phyloP scores from a whole-genome alignment of 2,329 filamentous ascomycete genomes.

The Myriosclerotinia curreyana region DNA sequence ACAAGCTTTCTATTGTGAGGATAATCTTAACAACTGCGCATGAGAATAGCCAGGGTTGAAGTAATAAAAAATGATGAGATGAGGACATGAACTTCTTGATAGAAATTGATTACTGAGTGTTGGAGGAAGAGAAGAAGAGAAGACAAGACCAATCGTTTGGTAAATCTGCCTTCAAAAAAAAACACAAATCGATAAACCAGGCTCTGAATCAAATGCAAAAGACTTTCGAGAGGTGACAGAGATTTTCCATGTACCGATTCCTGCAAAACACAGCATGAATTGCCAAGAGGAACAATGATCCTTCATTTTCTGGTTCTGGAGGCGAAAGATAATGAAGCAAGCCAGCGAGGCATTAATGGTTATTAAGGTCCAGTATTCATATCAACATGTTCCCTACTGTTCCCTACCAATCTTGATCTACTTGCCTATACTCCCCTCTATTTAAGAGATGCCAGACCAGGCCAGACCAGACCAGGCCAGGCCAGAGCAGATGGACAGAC shows the following conservation, averaged over 20 bases:
- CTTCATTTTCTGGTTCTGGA: no score
- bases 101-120: no score
- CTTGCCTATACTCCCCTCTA: neutral
- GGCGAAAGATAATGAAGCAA: no score
- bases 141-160: neutral
- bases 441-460: neutral
- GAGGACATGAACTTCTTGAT: neutral
- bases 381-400: no score
- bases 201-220: neutral
- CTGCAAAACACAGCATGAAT: neutral
- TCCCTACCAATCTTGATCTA: no score
- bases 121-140: neutral
- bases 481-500: neutral
- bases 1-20: constrained; percentile 8
- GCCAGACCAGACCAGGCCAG: neutral
- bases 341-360: no score
- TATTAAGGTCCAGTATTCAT: no score
- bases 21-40: neutral
- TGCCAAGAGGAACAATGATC: neutral
- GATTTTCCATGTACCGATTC: neutral
- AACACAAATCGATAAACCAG: neutral
- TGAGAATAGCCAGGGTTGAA: neutral
- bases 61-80: neutral
- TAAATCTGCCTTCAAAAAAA: neutral
- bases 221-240: neutral